Conservation (phyloP, 352 stramenopile species). For the Discostella stelligera region DNA sequence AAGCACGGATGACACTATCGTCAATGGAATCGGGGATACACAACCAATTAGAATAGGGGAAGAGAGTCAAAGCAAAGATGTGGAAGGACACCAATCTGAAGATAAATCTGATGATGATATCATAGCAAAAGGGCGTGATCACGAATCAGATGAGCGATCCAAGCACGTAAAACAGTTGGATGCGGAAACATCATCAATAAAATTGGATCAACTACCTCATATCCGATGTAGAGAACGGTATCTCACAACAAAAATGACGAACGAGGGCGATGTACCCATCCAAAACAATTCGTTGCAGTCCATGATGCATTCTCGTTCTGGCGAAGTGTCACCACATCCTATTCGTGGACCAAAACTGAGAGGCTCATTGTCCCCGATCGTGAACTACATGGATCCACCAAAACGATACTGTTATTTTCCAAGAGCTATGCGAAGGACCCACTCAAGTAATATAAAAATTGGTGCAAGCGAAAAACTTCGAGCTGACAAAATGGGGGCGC, state of each 20-base stretch:
- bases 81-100: background rate
- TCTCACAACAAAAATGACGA: background rate
- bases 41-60: background rate
- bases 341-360: background rate
- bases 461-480: background rate
- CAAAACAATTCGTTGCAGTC: too few relatives aligned
- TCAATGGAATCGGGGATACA: background rate
- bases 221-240: background rate
- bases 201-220: background rate
- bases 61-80: background rate
- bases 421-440: background rate
- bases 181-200: background rate
- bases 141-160: background rate
- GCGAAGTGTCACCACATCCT: conserved; percentile 1
- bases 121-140: background rate
- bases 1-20: background rate
- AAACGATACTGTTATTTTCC: conserved; percentile 1
- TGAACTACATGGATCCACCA: background rate
- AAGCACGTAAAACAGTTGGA: background rate
- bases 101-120: background rate
- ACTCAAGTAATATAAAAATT: background rate
- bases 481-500: background rate
- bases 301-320: too few relatives aligned
- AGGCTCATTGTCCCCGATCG: background rate
- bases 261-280: background rate